phyloP scores from a whole-genome alignment of 352 stramenopile species.

The Elongisporangium prolatum region DNA sequence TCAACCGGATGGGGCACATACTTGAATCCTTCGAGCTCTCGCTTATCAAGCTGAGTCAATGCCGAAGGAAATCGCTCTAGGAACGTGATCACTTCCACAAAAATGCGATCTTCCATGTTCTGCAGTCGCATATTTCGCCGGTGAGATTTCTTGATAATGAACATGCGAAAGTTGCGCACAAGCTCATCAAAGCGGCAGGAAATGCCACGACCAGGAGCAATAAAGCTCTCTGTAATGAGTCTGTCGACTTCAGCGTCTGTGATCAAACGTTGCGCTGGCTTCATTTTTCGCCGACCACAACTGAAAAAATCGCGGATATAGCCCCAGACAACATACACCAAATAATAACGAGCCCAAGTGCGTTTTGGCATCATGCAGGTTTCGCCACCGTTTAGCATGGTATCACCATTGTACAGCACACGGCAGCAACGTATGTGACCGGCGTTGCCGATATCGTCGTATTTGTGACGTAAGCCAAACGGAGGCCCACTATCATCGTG shows the following conservation, averaged over 20 bases:
- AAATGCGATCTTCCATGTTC: constrained; percentile 68
- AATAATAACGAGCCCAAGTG: constrained; percentile 58
- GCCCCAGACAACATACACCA: constrained; percentile 46
- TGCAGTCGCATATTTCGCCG: constrained; percentile 43
- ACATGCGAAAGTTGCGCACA: constrained; percentile 77
- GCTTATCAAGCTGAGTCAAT: constrained; percentile 61
- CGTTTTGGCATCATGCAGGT: constrained; percentile 48
- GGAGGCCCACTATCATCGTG: constrained; percentile 5
- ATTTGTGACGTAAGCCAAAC: constrained; percentile 53
- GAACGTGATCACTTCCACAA: constrained; percentile 69
- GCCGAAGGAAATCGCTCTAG: constrained; percentile 70
- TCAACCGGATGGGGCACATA: constrained; percentile 65
- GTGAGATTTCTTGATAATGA: constrained; percentile 76
- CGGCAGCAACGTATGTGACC: constrained; percentile 66
- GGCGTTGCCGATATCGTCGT: constrained; percentile 34
- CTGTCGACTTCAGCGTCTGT: constrained; percentile 62
- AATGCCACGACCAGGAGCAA: constrained; percentile 52
- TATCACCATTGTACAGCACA: constrained; percentile 72
- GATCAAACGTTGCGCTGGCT: constrained; percentile 36
- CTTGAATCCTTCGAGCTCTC: constrained; percentile 79
- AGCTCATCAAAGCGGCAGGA: constrained; percentile 79
- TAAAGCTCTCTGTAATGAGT: constrained; percentile 60
- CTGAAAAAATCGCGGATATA: constrained; percentile 32
- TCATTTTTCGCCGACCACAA: constrained; percentile 39
- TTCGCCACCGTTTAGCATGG: constrained; percentile 61